A percentile compares a stretch with the other conserved stretches of the same genome.
phyloP scores from a whole-genome alignment of 208 protist genomes.

The Leishmania tropica region DNA sequence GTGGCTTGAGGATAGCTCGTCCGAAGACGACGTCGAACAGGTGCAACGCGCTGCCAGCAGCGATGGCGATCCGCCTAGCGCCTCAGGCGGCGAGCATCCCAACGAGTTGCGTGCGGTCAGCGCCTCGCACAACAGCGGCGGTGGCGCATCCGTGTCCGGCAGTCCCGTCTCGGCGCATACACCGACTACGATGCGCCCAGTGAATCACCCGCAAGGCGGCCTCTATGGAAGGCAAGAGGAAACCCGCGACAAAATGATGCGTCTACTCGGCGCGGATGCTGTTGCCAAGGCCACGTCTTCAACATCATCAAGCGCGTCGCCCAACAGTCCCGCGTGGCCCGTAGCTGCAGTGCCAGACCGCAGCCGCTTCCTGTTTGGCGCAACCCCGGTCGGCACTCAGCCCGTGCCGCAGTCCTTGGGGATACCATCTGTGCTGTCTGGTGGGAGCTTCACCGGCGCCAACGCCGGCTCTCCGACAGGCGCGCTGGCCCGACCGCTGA shows the following conservation, averaged over 20 bases:
- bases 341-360: constrained; percentile 18
- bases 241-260: constrained; percentile 62
- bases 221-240: constrained; percentile 43
- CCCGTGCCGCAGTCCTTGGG: constrained; percentile 1
- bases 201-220: constrained; percentile 13
- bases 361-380: constrained; percentile 27
- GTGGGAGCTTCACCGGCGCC: neutral
- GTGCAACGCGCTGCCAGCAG: constrained; percentile 12
- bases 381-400: constrained; percentile 15
- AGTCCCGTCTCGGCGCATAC: constrained; percentile 26
- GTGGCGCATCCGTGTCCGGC: constrained; percentile 12
- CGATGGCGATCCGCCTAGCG: constrained; percentile 10
- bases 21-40: constrained; percentile 34
- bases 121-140: constrained; percentile 12
- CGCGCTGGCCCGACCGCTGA: neutral
- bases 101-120: constrained; percentile 6
- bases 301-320: constrained; percentile 12
- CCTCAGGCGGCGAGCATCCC: constrained; percentile 14
- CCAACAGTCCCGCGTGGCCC: constrained; percentile 16
- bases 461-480: neutral
- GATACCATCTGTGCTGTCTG: constrained; percentile 5
- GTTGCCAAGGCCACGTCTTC: constrained; percentile 34
- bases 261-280: constrained; percentile 42
- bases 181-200: constrained; percentile 20
- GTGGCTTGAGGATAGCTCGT: constrained; percentile 46